These are phyloP conservation scores for Dalbergia cochinchinensis DNA, from an alignment of 306 rosid species.

Conservation along the genomic window DNA sequence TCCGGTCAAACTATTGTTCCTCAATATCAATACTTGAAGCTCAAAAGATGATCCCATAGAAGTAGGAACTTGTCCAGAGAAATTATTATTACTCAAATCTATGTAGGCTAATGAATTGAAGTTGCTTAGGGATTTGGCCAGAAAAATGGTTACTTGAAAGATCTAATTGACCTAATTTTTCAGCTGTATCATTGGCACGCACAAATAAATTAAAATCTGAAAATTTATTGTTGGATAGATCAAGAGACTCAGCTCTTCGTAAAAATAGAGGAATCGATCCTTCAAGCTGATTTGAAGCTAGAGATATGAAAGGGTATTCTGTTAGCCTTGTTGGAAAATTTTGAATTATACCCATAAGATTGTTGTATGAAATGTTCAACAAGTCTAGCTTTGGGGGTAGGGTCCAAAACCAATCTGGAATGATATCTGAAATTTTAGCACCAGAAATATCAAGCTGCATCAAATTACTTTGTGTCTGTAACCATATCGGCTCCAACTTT, in stretches of 20 bases:
- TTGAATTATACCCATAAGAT: not conserved
- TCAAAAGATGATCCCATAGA: not conserved
- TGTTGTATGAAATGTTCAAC: not conserved
- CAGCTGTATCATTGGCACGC: not conserved
- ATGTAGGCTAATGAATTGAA: not conserved
- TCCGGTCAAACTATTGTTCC: slow-evolving; percentile 18
- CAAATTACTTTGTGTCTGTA: not conserved
- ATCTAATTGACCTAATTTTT: not conserved
- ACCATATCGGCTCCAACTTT: not conserved
- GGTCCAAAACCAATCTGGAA: not conserved
- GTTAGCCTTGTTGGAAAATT: not conserved
- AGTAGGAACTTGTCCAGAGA: not conserved
- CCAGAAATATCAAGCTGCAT: not conserved
- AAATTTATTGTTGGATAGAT: slow-evolving; percentile 1
- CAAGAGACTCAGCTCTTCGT: not conserved
- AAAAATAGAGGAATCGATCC: slow-evolving; percentile 13
- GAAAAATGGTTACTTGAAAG: slow-evolving; percentile 6
- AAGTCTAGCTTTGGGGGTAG: not conserved
- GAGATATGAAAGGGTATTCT: not conserved
- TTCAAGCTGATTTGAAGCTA: slow-evolving; percentile 7
- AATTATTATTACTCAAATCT: slow-evolving; percentile 23
- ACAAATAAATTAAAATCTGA: not conserved
- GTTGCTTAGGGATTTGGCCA: not conserved
- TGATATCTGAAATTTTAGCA: not conserved
- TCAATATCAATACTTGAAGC: not conserved